Evolutionary conservation across 768 basidiomycete genomes (phyloP).

Genomic region (Hortiboletus flavorubellus): DNA sequence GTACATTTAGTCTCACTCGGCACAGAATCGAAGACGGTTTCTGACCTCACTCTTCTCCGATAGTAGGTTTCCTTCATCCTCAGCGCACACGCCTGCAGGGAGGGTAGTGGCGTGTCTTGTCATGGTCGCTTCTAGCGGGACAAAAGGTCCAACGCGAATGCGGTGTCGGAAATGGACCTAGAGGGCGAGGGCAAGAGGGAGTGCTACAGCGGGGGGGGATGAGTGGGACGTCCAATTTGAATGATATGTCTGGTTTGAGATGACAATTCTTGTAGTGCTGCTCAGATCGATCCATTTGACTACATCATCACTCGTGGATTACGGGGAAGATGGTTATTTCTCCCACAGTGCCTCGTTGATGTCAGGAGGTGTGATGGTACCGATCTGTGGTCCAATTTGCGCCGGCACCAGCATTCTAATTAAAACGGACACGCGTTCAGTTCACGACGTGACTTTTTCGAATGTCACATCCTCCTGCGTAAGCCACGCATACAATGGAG

Average conservation of each 20-base stretch:
- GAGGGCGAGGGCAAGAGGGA: neutral
- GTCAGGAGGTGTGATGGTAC: constrained; percentile 5
- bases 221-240: constrained; percentile 1
- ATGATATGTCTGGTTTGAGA: constrained; percentile 6
- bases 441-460: neutral
- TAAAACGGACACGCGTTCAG: neutral
- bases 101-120: constrained; percentile 2
- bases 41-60: constrained; percentile 13
- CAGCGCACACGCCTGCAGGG: neutral
- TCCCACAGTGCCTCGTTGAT: constrained; percentile 18
- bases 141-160: neutral
- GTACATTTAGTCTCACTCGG: constrained; percentile 5
- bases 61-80: neutral
- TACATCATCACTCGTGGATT: neutral
- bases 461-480: neutral
- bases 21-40: neutral
- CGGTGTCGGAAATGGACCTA: neutral
- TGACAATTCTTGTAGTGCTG: neutral
- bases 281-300: constrained; percentile 11
- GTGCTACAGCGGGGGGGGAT: neutral
- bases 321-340: neutral
- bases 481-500: neutral
- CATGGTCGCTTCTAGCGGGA: neutral
- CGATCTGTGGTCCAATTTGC: constrained; percentile 2
- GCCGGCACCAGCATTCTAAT: neutral